Base-by-base conservation (phyloP, 305 asterid species). In the Plantago rigida region DNA sequence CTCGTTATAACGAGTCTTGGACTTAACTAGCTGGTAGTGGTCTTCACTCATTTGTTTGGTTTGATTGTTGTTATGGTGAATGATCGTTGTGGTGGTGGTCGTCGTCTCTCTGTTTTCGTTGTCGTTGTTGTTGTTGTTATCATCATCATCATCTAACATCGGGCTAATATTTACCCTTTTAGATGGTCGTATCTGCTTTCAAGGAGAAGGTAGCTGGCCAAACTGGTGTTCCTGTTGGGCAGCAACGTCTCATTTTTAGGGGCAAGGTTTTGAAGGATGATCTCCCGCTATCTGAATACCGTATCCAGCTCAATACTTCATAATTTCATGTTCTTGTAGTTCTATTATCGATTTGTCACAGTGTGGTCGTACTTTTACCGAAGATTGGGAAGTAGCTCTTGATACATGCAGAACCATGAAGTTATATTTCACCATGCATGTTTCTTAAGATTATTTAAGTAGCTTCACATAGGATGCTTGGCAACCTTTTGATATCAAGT, bases 241-340 rank as follows among this genome's bases (percentile, higher is more conserved):
- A 78, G 79, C 97, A 90, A 57, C 92, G 97, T n/a, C 82, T 90
- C 17, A 90, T 90, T 68, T 90, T 84, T 70, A 79, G 95, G 80
- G 97, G 97, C 80, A 87, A 87, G 78, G 95, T 87, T 67, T 78
- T 90, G 84, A 84, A 85, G 80, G 95, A 87, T 73, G 80, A 80
- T 58, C 89, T 78, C 71, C 84, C 60, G 78, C 89, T 90, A 64
- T 84, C 96, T 15, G 95, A 82, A 65, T 90, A 90, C 53, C 75
- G 96, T 90, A 90, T 90, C 96, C 97, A 80, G 60, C 39, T 22
- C 0, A 1, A 22, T 22, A 22, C 26, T 22, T 22, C 26, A 1
- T 22, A 22, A 22, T 22, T 22, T 22, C 26, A 22, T 22, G 26
- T 22, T 22, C 26, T 22, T 22, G 26, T 22, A 22, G 2, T 22